A percentile compares a stretch with the other conserved stretches of the same genome.
Conservation (phyloP, 208 protist species). For the Lotmaria passim region DNA sequence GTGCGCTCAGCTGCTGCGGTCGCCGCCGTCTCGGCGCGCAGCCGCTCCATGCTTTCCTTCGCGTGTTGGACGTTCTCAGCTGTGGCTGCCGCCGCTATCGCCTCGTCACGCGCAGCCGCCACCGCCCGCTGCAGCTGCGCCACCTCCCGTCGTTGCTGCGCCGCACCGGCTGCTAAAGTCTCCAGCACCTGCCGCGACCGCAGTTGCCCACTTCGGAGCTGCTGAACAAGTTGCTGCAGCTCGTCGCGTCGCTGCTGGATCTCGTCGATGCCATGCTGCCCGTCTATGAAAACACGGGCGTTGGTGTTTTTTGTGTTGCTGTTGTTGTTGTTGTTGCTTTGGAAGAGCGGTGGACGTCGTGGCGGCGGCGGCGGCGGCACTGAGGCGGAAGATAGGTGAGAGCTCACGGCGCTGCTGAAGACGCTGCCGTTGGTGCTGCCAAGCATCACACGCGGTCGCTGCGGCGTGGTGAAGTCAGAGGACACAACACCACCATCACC, state of each 20-base stretch:
- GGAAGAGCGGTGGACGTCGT: neutral
- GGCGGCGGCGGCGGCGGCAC: neutral
- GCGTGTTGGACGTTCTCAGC: slow-evolving; percentile 25
- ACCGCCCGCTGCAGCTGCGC: slow-evolving; percentile 34
- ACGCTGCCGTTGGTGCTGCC: slow-evolving; percentile 15
- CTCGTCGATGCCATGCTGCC: neutral
- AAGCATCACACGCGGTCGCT: slow-evolving; percentile 17
- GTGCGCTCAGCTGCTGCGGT: slow-evolving; percentile 33
- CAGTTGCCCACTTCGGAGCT: slow-evolving; percentile 39
- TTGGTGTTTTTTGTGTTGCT: neutral
- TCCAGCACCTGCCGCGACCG: slow-evolving; percentile 28
- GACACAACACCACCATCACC: neutral
- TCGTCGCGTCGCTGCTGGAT: slow-evolving; percentile 36
- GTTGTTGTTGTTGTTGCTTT: neutral
- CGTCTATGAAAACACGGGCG: neutral
- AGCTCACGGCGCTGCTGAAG: slow-evolving; percentile 21
- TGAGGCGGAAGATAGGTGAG: slow-evolving; percentile 17
- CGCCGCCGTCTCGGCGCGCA: slow-evolving; percentile 32
- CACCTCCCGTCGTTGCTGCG: slow-evolving; percentile 29
- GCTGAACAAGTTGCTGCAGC: slow-evolving; percentile 33
- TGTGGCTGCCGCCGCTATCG: slow-evolving; percentile 25
- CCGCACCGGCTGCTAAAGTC: slow-evolving; percentile 17
- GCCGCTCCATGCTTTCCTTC: slow-evolving; percentile 30
- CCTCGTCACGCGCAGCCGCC: slow-evolving; percentile 20
- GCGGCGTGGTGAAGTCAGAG: slow-evolving; percentile 27